These are phyloP conservation scores for Alternaria longipes DNA, from an alignment of 2,329 filamentous ascomycete species.

Conservation along the genomic window DNA sequence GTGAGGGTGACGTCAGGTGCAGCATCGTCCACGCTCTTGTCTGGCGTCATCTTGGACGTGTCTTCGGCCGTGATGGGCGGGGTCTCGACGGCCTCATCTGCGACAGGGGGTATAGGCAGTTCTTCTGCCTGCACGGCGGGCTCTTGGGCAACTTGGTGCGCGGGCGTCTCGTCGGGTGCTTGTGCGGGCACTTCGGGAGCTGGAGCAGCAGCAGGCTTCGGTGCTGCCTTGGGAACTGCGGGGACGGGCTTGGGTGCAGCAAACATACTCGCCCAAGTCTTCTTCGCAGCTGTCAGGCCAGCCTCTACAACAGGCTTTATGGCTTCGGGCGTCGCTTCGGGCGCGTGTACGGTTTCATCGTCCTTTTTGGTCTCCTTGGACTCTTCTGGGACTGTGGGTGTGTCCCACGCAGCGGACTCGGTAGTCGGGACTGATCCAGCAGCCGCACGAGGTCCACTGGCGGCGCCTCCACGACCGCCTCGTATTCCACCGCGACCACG, in stretches of 20 bases:
- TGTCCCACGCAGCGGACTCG: slow-evolving; percentile 72
- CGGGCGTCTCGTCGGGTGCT: slow-evolving; percentile 47
- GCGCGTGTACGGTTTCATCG: slow-evolving; percentile 26
- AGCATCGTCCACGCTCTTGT: slow-evolving; percentile 58
- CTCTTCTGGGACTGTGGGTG: slow-evolving; percentile 47
- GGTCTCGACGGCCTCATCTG: slow-evolving; percentile 50
- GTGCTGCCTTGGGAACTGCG: slow-evolving; percentile 47
- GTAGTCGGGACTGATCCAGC: slow-evolving; percentile 73
- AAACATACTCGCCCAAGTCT: slow-evolving; percentile 65
- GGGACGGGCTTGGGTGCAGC: slow-evolving; percentile 60
- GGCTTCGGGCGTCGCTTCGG: slow-evolving; percentile 28
- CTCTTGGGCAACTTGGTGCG: slow-evolving; percentile 52
- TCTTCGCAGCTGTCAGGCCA: slow-evolving; percentile 54
- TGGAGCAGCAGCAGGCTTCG: slow-evolving; percentile 44
- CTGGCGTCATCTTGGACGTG: slow-evolving; percentile 39
- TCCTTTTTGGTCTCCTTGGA: slow-evolving; percentile 35
- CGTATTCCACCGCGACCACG: slow-evolving; percentile 60
- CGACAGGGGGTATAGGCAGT: slow-evolving; percentile 46
- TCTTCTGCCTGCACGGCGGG: slow-evolving; percentile 54
- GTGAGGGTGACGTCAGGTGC: slow-evolving; percentile 63
- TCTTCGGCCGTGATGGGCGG: slow-evolving; percentile 41
- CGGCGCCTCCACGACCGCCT: slow-evolving; percentile 70
- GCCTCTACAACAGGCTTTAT: slow-evolving; percentile 29
- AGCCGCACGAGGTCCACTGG: slow-evolving; percentile 67
- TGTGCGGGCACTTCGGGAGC: slow-evolving; percentile 51